Conservation (phyloP, 768 basidiomycete species). For the Podaxis sp. region DNA sequence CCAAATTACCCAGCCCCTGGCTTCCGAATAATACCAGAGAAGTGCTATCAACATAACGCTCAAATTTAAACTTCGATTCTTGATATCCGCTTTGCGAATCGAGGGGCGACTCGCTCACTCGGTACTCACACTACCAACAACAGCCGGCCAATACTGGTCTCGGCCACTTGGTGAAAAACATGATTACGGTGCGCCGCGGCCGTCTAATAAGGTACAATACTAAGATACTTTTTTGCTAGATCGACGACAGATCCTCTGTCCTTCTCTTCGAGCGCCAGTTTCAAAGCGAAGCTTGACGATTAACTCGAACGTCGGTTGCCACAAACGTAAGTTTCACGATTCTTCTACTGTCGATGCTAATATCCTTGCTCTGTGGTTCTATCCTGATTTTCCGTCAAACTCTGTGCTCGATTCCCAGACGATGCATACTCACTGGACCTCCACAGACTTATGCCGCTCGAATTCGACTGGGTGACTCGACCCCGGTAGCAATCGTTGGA, state of each 20-base stretch:
- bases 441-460: conserved; percentile 14
- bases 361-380: conserved; percentile 8
- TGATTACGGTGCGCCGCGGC: background rate
- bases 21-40: background rate
- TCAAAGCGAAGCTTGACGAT: conserved; percentile 11
- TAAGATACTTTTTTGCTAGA: background rate
- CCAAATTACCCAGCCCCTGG: no score
- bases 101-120: background rate
- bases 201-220: background rate
- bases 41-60: background rate
- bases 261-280: background rate
- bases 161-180: background rate
- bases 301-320: conserved; percentile 10
- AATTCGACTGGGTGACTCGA: conserved; percentile 7
- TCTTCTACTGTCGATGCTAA: conserved; percentile 1
- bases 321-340: conserved; percentile 10
- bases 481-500: conserved; percentile 8
- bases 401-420: background rate
- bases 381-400: conserved; percentile 5
- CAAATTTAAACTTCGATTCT: background rate
- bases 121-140: background rate
- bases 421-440: conserved; percentile 2
- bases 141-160: no score
- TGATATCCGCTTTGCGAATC: background rate
- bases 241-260: background rate